A percentile compares a stretch with the other conserved stretches of the same genome.
Conservation (phyloP, 441 rosid genomes). For the Adansonia rubrostipa region DNA sequence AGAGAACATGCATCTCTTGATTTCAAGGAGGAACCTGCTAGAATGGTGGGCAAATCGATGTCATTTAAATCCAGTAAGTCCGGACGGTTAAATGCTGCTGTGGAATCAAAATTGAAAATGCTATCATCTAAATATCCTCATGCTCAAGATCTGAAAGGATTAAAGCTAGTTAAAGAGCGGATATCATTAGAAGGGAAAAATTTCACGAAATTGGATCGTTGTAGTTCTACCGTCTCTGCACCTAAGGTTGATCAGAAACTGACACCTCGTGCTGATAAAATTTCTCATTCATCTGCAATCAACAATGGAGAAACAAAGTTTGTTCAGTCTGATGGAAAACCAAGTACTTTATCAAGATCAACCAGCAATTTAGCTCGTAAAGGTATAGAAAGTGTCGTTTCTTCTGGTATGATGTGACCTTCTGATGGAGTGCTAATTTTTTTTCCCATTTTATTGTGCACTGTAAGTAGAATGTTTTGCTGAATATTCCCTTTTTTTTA, state of each 20-base stretch:
- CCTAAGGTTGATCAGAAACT: conserved; percentile 63
- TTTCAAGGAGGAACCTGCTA: conserved; percentile 58
- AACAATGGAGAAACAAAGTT: conserved; percentile 58
- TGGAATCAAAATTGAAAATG: conserved; percentile 64
- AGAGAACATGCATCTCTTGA: conserved; percentile 55
- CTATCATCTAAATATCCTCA: conserved; percentile 57
- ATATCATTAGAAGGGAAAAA: conserved; percentile 52
- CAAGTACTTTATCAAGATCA: conserved; percentile 56
- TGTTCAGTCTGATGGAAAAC: conserved; percentile 66
- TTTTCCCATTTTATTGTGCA: not conserved
- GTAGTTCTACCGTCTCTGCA: conserved; percentile 41
- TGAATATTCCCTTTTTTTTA: not conserved
- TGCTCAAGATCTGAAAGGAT: conserved; percentile 60
- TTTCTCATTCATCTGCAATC: conserved; percentile 43
- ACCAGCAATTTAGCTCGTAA: conserved; percentile 53
- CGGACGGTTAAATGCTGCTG: conserved; percentile 45
- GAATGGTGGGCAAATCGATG: conserved; percentile 68
- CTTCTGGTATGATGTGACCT: conserved; percentile 57
- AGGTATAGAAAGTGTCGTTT: conserved; percentile 48
- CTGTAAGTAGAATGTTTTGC: not conserved
- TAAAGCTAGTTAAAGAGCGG: conserved; percentile 64
- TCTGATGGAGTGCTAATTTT: conserved; percentile 23
- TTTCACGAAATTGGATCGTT: conserved; percentile 46
- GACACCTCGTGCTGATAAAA: conserved; percentile 54
- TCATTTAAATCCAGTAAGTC: conserved; percentile 67